Conservation (phyloP, 208 protist species). For the Strigomonas culicis region DNA sequence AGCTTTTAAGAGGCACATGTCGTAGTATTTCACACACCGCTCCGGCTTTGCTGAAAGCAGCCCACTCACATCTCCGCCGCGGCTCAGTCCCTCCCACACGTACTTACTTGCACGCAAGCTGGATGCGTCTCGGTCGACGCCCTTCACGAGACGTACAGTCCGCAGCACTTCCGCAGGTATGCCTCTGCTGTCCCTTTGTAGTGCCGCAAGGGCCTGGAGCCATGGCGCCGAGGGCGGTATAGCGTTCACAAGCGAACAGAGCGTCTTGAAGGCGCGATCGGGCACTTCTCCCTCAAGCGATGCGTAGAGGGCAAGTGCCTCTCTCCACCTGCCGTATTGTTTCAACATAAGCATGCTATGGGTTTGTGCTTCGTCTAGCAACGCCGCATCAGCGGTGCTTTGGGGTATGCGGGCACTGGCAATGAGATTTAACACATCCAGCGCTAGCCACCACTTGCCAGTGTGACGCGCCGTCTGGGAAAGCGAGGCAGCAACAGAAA, state of each 20-base stretch:
- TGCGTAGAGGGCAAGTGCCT: constrained; percentile 41
- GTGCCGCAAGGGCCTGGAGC: constrained; percentile 22
- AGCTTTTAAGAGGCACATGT: too few species aligned
- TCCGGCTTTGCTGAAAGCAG: too few species aligned
- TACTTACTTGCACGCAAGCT: too few species aligned
- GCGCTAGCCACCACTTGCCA: constrained; percentile 53
- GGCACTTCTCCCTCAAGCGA: constrained; percentile 35
- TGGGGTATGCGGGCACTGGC: constrained; percentile 26
- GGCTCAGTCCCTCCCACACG: too few species aligned
- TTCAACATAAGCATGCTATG: constrained; percentile 51
- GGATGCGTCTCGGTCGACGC: not conserved
- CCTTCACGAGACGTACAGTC: not conserved
- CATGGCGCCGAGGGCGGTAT: constrained; percentile 52
- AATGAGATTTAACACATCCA: constrained; percentile 71
- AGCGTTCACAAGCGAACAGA: constrained; percentile 35
- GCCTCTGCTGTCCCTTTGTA: not conserved
- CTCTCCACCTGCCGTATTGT: constrained; percentile 50
- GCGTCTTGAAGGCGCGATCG: constrained; percentile 19
- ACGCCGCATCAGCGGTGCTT: constrained; percentile 31
- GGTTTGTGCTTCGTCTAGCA: constrained; percentile 48
- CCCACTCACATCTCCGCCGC: too few species aligned
- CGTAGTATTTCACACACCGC: too few species aligned
- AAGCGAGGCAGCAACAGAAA: constrained; percentile 56
- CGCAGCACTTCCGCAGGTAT: not conserved
- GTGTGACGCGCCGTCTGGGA: constrained; percentile 39